These are phyloP conservation scores for Metarhizium humberi DNA, from an alignment of 2,329 filamentous ascomycete species.

Conservation along the genomic window DNA sequence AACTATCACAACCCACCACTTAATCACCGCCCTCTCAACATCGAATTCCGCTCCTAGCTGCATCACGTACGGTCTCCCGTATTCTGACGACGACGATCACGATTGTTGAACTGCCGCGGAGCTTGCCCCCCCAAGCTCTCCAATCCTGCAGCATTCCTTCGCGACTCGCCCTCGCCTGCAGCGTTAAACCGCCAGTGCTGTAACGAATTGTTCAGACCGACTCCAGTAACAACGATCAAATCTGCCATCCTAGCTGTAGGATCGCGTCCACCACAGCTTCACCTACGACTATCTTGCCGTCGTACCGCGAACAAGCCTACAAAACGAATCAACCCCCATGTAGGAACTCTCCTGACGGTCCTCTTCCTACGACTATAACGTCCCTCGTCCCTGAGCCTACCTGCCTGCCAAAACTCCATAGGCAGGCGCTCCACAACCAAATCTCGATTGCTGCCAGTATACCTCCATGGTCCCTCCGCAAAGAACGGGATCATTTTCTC, in stretches of 20 bases:
- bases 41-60: slow-evolving; percentile 2
- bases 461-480: slow-evolving; percentile 50
- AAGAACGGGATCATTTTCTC: slow-evolving; percentile 56
- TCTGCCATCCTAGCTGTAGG: background rate
- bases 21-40: background rate
- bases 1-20: slow-evolving; percentile 12
- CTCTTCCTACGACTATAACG: slow-evolving; percentile 17
- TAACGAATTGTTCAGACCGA: background rate
- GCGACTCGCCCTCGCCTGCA: background rate
- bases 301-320: slow-evolving; percentile 7
- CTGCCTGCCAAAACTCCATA: slow-evolving; percentile 23
- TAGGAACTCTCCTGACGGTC: slow-evolving; percentile 20
- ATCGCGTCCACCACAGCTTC: background rate
- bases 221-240: background rate
- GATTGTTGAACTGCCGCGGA: slow-evolving; percentile 14
- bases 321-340: slow-evolving; percentile 18
- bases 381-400: slow-evolving; percentile 19
- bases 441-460: slow-evolving; percentile 23
- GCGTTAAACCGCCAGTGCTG: background rate
- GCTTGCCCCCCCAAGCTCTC: slow-evolving; percentile 12
- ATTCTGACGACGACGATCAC: slow-evolving; percentile 1
- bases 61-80: slow-evolving; percentile 2
- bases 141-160: slow-evolving; percentile 15
- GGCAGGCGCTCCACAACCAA: slow-evolving; percentile 26
- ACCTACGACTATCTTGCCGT: background rate